Base-by-base conservation (phyloP, 163 green algal genomes). In the Smithsoniella earleae region DNA sequence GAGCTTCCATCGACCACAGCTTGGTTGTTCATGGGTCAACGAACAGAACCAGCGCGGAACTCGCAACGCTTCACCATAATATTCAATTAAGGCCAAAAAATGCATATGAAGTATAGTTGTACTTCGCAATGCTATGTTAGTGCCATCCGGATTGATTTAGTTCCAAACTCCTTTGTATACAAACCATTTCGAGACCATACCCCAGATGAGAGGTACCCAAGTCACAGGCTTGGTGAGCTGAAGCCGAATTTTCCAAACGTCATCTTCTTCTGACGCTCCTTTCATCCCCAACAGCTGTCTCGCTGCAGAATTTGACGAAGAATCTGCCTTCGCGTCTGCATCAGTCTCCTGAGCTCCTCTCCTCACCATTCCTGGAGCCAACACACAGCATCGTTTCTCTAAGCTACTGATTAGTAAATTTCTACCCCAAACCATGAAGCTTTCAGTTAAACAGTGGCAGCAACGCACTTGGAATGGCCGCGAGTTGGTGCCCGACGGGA, bases 191-290 rank as follows among this genome's bases (percentile, higher is more conserved):
- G 30, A n/a, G 18, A 75, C 5, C 78, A 74, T 66, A 93, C 90
- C 93, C 94, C 94, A 98, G 75, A 97, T 97, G 16, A 98, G 84
- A 0, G 94, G 94, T 62, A 98, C 90, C 94, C 94, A 98, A 8
- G 94, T 98, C 2, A 96, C 92, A 5, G 94, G 94, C 85, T 98
- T 98, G 22, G 90, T 97, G 1, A 98, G 87, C 85, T 98, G 94
- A 69, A 98, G 78, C 4, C 91, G 81, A 77, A 97, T 96, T 82
- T 97, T 96, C 86, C 86, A 95, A 36, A 87, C 89, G 40, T 49
- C 74, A 3, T 82, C 89, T 84, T 92, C 87, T 25, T 82, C 55
- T 2, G 77, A 75, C 3, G 86, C 89, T 44, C 89, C 89, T 73
- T 92, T 92, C 85, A 95, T 93, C 58, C 86, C 89, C 76, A 95